Conservation (phyloP, 129 eudicot species). For the Scalesia atractyloides region DNA sequence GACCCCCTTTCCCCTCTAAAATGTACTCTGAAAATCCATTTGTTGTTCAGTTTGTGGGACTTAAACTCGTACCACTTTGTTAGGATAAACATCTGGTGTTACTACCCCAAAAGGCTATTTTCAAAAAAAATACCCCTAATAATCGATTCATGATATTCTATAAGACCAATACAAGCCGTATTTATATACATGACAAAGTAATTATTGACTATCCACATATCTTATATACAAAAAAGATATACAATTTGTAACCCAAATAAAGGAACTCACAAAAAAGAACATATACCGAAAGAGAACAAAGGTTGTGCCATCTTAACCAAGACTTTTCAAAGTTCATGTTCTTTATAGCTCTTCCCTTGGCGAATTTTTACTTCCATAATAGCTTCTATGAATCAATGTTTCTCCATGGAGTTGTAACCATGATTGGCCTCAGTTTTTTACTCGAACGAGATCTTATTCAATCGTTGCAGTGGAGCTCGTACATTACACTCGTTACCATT, state of each 20-base stretch:
- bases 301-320: not conserved
- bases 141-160: no score
- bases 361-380: not conserved
- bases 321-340: not conserved
- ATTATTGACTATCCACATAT: slow-evolving; percentile 27
- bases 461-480: not conserved
- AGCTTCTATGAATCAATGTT: slow-evolving; percentile 36
- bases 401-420: slow-evolving; percentile 66
- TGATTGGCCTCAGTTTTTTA: slow-evolving; percentile 47
- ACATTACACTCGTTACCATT: not conserved
- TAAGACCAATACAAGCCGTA: no score
- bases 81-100: no score
- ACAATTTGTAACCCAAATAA: not conserved
- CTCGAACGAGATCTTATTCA: slow-evolving; percentile 24
- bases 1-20: no score
- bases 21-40: no score
- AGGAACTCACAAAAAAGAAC: not conserved
- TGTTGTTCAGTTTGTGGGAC: no score
- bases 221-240: not conserved
- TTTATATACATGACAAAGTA: slow-evolving; percentile 15
- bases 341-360: not conserved
- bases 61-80: no score
- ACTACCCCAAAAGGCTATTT: no score
- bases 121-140: no score
- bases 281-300: not conserved